Conservation (phyloP, 257 asterid species). For the Thymus mandschuricus region DNA sequence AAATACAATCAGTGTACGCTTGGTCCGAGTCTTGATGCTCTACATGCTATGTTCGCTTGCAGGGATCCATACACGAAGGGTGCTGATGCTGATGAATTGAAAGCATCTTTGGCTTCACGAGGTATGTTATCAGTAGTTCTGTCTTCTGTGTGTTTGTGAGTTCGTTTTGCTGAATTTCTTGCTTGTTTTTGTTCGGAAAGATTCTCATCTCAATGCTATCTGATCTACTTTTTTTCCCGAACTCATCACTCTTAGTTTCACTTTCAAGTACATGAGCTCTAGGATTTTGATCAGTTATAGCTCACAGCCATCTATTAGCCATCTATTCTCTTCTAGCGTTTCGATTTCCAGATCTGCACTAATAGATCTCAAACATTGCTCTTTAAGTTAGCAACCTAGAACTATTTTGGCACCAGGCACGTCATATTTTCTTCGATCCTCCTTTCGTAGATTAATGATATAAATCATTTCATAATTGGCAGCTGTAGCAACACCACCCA, state of each 20-base stretch:
- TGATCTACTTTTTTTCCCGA: not conserved
- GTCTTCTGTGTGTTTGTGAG: slow-evolving; percentile 15
- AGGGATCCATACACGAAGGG: slow-evolving; percentile 86
- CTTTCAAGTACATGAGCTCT: not conserved
- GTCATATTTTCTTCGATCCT: not conserved
- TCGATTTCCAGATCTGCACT: too few relatives aligned
- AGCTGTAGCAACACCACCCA: slow-evolving; percentile 47
- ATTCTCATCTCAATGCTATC: not conserved
- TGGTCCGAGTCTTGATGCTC: slow-evolving; percentile 19
- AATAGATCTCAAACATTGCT: not conserved
- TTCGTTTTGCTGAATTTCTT: not conserved
- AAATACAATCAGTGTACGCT: not conserved
- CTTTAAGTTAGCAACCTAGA: not conserved
- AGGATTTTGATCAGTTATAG: not conserved
- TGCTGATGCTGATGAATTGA: slow-evolving; percentile 61
- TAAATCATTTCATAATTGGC: slow-evolving; percentile 32
- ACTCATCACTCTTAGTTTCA: not conserved
- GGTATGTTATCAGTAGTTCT: slow-evolving; percentile 48
- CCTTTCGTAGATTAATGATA: not conserved
- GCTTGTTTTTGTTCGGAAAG: not conserved
- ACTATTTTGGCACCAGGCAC: not conserved
- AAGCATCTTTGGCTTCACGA: slow-evolving; percentile 70
- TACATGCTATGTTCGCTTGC: slow-evolving; percentile 29
- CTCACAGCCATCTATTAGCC: not conserved
- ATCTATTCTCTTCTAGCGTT: not conserved